Percentiles rank a stretch among this genome's conserved stretches.
Conservation (phyloP, 495 filamentous ascomycete genomes). For the Xylaria grammica region DNA sequence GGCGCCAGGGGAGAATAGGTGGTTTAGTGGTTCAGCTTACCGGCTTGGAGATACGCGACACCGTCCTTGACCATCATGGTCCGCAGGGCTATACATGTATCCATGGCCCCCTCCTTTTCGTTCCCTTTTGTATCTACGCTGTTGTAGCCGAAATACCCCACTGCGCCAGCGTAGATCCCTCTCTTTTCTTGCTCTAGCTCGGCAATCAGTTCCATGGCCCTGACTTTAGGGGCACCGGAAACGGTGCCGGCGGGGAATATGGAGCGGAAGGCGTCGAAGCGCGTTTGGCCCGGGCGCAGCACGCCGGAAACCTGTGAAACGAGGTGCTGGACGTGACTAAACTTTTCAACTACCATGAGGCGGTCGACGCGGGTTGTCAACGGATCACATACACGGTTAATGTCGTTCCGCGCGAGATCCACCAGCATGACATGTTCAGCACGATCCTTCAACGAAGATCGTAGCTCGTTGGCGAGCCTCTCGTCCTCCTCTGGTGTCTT, state of each 20-base stretch:
- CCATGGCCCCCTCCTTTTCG: constrained; percentile 82
- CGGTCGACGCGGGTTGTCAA: constrained; percentile 85
- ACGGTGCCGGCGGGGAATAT: constrained; percentile 98
- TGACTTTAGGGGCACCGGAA: constrained; percentile 91
- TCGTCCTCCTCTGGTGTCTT: constrained; percentile 80
- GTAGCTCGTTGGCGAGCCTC: constrained; percentile 75
- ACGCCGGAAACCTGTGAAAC: constrained; percentile 93
- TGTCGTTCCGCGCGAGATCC: constrained; percentile 94
- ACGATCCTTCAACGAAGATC: constrained; percentile 84
- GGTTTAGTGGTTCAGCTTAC: constrained; percentile 39
- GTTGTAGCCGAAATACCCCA: constrained; percentile 86
- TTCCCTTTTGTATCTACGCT: constrained; percentile 51
- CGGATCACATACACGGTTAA: constrained; percentile 95
- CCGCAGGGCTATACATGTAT: constrained; percentile 96
- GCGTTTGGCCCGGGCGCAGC: constrained; percentile 78
- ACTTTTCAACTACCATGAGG: constrained; percentile 94
- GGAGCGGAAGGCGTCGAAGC: constrained; percentile 93
- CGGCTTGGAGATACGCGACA: constrained; percentile 89
- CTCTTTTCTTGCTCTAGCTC: constrained; percentile 93
- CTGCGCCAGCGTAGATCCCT: constrained; percentile 95
- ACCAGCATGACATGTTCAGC: constrained; percentile 99
- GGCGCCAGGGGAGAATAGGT: background rate
- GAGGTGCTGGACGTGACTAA: constrained; percentile 96
- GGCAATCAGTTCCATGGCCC: constrained; percentile 95
- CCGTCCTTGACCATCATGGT: constrained; percentile 96